Evolutionary conservation across 2,329 filamentous ascomycete species (phyloP).

Genomic region (Sarocladium strictum): DNA sequence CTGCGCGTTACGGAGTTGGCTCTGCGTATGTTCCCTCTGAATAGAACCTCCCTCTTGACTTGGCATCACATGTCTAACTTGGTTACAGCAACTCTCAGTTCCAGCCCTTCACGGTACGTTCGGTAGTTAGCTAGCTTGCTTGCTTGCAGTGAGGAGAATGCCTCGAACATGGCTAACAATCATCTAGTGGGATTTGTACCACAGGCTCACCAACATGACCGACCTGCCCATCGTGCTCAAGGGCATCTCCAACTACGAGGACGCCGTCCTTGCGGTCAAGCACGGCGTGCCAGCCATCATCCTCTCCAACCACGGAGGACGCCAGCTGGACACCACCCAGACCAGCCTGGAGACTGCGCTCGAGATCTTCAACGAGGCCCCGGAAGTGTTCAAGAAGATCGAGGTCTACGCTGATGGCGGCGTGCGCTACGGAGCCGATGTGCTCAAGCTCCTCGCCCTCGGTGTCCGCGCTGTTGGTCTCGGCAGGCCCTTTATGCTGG

Average conservation of each 20-base stretch:
- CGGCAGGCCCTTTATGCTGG: constrained; percentile 30
- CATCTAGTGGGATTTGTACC: constrained; percentile 7
- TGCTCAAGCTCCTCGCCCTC: constrained; percentile 47
- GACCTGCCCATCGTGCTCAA: constrained; percentile 58
- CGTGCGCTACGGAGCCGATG: constrained; percentile 36
- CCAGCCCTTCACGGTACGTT: constrained; percentile 4
- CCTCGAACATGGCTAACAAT: not conserved
- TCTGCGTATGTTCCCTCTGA: constrained; percentile 1
- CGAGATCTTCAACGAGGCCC: constrained; percentile 31
- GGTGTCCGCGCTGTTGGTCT: constrained; percentile 60
- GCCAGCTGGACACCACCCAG: constrained; percentile 34
- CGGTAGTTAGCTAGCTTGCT: not conserved
- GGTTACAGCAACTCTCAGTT: not conserved
- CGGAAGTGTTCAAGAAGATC: constrained; percentile 31
- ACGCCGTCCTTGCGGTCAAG: constrained; percentile 43
- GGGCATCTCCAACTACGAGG: constrained; percentile 61
- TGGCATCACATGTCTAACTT: not conserved
- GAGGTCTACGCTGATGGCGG: constrained; percentile 36
- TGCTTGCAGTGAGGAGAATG: not conserved
- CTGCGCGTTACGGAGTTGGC: constrained; percentile 6
- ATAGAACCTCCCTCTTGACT: not conserved
- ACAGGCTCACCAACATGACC: constrained; percentile 13
- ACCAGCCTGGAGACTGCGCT: constrained; percentile 32
- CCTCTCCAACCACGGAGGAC: constrained; percentile 37
- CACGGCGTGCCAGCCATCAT: constrained; percentile 28